Evolutionary conservation across 805 yeast species (phyloP), one percentile per base, ranked within the genome.

Genomic region (Wickerhamiella allomyrinae): DNA sequence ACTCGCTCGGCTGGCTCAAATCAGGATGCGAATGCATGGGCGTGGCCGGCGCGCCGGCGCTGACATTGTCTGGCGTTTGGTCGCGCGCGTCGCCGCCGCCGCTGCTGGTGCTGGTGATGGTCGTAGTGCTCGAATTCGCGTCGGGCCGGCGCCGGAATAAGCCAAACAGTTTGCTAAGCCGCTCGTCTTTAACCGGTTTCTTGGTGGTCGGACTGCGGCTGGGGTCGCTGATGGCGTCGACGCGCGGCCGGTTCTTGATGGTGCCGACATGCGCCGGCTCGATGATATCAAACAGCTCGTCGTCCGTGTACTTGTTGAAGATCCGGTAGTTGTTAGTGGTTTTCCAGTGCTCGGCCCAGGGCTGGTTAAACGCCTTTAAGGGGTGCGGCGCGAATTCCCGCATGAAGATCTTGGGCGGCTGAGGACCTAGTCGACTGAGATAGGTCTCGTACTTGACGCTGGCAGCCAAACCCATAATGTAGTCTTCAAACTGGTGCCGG

Each of bases 401-500:
- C 11, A 43, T 39, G 29, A 43, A 39, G 48, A 53, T 51, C 51
- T 46, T 49, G 38, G 62, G 62, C 20, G 62, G 51, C 14, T 67
- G 67, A 4, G 66, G 59, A 7, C 54, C 55, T 10, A 60, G 63
- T 41, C 62, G 64, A 41, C 51, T 55, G 9, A 71, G 50, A 53
- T 78, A 84, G 39, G 69, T 74, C 49, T 71, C 71, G 51, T 77
- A 81, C 58, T 93, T 80, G 19, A 73, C 76, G 20, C 82, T 69
- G 0, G 94, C 68, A 20, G 89, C 57, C 48, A 91, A 58, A 9
- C 93, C 84, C 45, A 80, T 70, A 20, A 87, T 60, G 55, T 91
- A 91, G 53, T 87, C 96, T 56, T 91, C 98, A 59, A 89, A 87
- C 53, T 77, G 85, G 61, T 76, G 71, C 41, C 97, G 64, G 24